Evolutionary conservation across 129 eudicot species (phyloP).

Genomic region (Chrysanthemum seticuspe): DNA sequence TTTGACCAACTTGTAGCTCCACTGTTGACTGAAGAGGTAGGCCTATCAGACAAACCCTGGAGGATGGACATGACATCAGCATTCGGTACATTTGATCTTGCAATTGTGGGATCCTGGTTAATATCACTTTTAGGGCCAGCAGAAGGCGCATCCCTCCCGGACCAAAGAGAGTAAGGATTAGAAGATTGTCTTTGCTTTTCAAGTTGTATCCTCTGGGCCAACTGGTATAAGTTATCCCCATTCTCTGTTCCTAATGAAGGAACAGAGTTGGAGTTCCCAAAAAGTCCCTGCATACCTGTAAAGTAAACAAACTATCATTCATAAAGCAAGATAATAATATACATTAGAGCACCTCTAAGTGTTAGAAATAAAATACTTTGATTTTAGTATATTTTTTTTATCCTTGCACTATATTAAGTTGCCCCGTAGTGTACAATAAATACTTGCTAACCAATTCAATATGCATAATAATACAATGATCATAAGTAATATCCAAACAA

Average conservation of each 20-base stretch:
- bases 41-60: constrained; percentile 67
- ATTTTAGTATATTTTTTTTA: too few relatives aligned
- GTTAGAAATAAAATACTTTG: too few relatives aligned
- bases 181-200: constrained; percentile 73
- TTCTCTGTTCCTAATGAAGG: constrained; percentile 60
- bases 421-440: too few relatives aligned
- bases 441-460: too few relatives aligned
- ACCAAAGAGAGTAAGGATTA: constrained; percentile 61
- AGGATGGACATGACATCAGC: constrained; percentile 57
- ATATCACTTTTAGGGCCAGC: constrained; percentile 45
- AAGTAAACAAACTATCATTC: not conserved
- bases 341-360: too few relatives aligned
- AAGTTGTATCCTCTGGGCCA: constrained; percentile 65
- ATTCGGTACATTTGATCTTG: constrained; percentile 57
- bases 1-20: constrained; percentile 61
- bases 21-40: constrained; percentile 43
- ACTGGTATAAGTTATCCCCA: constrained; percentile 54
- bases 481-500: too few relatives aligned
- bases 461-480: too few relatives aligned
- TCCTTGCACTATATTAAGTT: too few relatives aligned
- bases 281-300: constrained; percentile 65
- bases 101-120: constrained; percentile 44
- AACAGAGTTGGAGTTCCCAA: constrained; percentile 42
- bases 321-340: not conserved
- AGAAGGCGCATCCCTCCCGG: constrained; percentile 47